Conservation (phyloP, 306 rosid genomes). For the Pyrus pyrifolia region DNA sequence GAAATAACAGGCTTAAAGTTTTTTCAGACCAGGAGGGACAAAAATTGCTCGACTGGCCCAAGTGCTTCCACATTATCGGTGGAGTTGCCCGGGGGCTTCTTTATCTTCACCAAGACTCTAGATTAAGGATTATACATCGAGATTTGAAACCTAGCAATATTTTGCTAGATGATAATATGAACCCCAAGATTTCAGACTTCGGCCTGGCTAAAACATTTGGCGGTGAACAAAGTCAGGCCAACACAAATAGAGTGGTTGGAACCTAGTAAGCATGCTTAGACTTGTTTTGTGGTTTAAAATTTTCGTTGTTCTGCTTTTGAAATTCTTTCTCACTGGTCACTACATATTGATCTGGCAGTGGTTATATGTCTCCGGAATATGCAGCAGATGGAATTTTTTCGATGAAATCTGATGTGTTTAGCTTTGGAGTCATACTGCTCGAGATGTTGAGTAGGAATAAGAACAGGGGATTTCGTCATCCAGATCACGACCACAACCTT, state of each 20-base stretch:
- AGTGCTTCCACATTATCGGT: conserved; percentile 20
- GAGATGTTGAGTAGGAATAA: too few species aligned
- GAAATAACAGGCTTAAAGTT: not conserved
- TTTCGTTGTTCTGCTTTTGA: too few species aligned
- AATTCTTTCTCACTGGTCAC: too few species aligned
- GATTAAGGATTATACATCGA: conserved; percentile 32
- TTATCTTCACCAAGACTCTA: conserved; percentile 42
- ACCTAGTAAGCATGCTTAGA: conserved; percentile 30
- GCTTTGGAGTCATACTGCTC: too few species aligned
- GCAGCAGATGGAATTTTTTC: too few species aligned
- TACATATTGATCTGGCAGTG: not conserved
- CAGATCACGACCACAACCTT: conserved; percentile 4
- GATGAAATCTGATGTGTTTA: too few species aligned
- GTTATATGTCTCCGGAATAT: too few species aligned
- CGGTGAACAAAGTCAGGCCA: conserved; percentile 20
- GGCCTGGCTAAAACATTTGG: conserved; percentile 39
- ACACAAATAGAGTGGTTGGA: conserved; percentile 30
- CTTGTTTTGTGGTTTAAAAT: not conserved
- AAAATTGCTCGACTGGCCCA: conserved; percentile 5
- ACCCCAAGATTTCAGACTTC: conserved; percentile 38
- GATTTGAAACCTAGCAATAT: conserved; percentile 39
- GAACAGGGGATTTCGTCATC: too few species aligned
- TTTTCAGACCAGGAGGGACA: not conserved
- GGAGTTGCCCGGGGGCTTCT: conserved; percentile 28
- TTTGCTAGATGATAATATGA: conserved; percentile 25